These are phyloP conservation scores for Fibroporia radiculosa DNA, from an alignment of 768 basidiomycete genomes.

Conservation along the genomic window DNA sequence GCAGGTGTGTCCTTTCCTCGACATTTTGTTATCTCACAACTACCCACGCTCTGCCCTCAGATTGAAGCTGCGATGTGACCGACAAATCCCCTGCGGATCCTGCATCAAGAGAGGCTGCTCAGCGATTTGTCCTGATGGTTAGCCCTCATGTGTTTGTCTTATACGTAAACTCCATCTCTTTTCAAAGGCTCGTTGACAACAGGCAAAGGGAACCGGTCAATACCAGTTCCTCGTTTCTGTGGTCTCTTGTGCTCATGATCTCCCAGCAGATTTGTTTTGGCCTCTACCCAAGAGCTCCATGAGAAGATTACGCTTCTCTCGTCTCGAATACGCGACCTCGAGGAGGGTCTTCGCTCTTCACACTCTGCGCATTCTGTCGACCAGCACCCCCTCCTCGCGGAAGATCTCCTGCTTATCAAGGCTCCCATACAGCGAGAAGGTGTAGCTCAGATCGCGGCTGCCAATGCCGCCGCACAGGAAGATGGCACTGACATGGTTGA, in stretches of 20 bases:
- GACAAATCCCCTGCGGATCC: slow-evolving; percentile 68
- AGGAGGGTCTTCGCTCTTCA: slow-evolving; percentile 57
- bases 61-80: slow-evolving; percentile 68
- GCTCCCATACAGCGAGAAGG: slow-evolving; percentile 65
- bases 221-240: slow-evolving; percentile 5
- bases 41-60: slow-evolving; percentile 23
- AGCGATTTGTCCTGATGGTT: slow-evolving; percentile 77
- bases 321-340: slow-evolving; percentile 67
- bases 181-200: slow-evolving; percentile 66
- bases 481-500: slow-evolving; percentile 69
- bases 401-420: slow-evolving; percentile 70
- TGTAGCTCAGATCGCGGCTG: slow-evolving; percentile 23
- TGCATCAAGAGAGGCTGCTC: slow-evolving; percentile 77
- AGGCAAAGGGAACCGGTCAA: slow-evolving; percentile 73
- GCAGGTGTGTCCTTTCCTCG: slow-evolving; percentile 38
- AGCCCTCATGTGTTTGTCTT: slow-evolving; percentile 12
- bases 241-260: background rate
- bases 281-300: slow-evolving; percentile 73
- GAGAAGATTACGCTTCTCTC: slow-evolving; percentile 75
- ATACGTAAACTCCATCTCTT: slow-evolving; percentile 3
- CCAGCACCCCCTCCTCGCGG: slow-evolving; percentile 57
- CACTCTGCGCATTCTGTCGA: slow-evolving; percentile 54
- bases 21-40: slow-evolving; percentile 1
- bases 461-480: slow-evolving; percentile 40
- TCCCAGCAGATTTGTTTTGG: slow-evolving; percentile 59